Conservation (phyloP, 2,329 filamentous ascomycete genomes). For the Cadophora luteo-olivacea region DNA sequence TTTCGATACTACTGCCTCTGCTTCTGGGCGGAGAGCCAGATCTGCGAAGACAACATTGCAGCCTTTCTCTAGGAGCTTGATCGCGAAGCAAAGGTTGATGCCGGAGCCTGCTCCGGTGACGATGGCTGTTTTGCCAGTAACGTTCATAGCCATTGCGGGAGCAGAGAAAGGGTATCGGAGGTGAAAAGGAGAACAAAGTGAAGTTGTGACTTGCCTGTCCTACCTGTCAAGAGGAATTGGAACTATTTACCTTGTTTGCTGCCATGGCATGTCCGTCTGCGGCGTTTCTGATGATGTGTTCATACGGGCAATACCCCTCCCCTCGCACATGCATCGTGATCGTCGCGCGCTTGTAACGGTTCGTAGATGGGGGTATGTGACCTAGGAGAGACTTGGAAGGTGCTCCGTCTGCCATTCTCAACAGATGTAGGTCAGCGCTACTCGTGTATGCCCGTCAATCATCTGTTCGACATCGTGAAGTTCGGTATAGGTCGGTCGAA, state of each 20-base stretch:
- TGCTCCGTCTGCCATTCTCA: neutral
- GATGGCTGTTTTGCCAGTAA: conserved; percentile 56
- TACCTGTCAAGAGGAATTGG: neutral
- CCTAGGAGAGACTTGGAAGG: neutral
- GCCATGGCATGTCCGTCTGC: neutral
- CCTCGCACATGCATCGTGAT: neutral
- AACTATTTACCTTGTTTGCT: neutral
- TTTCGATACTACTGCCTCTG: conserved; percentile 43
- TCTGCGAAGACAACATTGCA: conserved; percentile 57
- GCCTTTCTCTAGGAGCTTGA: conserved; percentile 49
- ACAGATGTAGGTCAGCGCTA: neutral
- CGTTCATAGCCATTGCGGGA: conserved; percentile 41
- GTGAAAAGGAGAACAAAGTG: neutral
- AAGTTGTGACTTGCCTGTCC: neutral
- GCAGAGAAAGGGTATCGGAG: neutral
- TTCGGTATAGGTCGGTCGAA: neutral
- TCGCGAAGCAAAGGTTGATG: conserved; percentile 54
- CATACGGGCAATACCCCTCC: neutral
- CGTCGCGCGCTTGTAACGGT: neutral
- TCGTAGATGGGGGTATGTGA: neutral
- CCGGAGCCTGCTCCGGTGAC: conserved; percentile 62
- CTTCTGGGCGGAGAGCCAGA: conserved; percentile 51
- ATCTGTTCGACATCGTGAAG: neutral
- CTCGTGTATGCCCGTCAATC: neutral
- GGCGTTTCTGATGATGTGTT: neutral